Percentiles rank a stretch among this genome's conserved stretches.
These are phyloP conservation scores for Pestalotiopsis sp. DNA, from an alignment of 2,329 filamentous ascomycete genomes.

Conservation along the genomic window DNA sequence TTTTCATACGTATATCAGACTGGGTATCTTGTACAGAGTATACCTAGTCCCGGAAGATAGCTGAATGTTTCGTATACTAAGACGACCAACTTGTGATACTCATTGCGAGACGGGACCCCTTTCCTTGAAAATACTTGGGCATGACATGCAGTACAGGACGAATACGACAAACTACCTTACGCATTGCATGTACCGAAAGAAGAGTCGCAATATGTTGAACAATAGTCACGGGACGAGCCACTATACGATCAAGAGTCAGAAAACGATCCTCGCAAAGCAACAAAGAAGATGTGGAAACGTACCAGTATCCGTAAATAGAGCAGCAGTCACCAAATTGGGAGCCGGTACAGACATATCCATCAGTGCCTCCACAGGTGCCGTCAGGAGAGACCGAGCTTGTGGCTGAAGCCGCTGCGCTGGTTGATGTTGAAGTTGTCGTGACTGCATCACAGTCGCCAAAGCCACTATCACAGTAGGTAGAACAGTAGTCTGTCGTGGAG, in stretches of 20 bases:
- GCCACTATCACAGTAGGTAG: background rate
- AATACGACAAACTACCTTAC: background rate
- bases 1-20: no score
- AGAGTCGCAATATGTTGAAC: background rate
- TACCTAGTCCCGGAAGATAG: no score
- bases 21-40: no score
- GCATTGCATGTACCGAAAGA: background rate
- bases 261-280: background rate
- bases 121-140: no score
- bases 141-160: no score
- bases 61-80: no score
- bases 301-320: background rate
- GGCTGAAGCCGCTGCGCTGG: background rate
- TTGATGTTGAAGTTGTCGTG: background rate
- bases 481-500: background rate
- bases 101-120: no score
- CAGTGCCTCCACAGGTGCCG: background rate
- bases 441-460: background rate
- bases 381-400: background rate
- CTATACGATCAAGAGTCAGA: background rate
- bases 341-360: background rate
- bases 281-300: background rate
- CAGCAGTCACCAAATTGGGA: background rate
- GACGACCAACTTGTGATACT: no score
- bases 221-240: background rate